Evolutionary conservation across 805 yeast genomes (phyloP), one percentile per base, ranked within the genome.

Genomic region (Isabelozyma pseudorhagii): DNA sequence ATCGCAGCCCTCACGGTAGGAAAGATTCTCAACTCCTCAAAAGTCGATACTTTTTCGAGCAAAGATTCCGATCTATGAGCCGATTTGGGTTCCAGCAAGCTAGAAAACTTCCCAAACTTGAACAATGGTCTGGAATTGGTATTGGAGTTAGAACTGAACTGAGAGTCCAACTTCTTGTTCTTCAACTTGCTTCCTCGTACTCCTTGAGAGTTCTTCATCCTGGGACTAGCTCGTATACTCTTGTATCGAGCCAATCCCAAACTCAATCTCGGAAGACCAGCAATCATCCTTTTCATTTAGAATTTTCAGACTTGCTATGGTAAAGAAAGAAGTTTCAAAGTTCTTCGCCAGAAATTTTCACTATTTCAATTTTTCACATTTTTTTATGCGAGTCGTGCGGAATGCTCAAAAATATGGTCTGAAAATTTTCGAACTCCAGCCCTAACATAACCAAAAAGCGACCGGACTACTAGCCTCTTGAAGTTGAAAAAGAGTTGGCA

Each of bases 1-100:
- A 88, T 70, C 3, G 84, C 84, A 0, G 69, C 71, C 54, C 97
- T 73, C 0, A 91, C 86, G 2, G 76, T 75, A 0, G 92, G 89
- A 40, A 84, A 68, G 13, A 93, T 71, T 50, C 83, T 78, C 51
- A 92, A 72, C 48, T 84, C 82, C n/a, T 79, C 78, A 59, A 91
- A 92, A 11, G 80, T 74, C 1, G 75, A 71, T 43, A 89, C 81
- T 57, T 84, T 84, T 14, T 62, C 64, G n/a, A 31, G 45, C 40
- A 38, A 73, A 54, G 7, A 69, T 66, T 46, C 68, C 65, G 8
- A 70, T 54, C 9, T 64, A 63, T 2, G 56, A 11, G 40, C 13
- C 2, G 18, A 5, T 50, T 45, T 69, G 5, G 79, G 78, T 13
- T 69, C 63, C 38, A 72, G 71, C 46, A 82, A 62, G 2, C 81